Percentiles rank a stretch among this genome's conserved stretches.
phyloP scores from a whole-genome alignment of 208 protist genomes.

The Acanthamoeba royreba region DNA sequence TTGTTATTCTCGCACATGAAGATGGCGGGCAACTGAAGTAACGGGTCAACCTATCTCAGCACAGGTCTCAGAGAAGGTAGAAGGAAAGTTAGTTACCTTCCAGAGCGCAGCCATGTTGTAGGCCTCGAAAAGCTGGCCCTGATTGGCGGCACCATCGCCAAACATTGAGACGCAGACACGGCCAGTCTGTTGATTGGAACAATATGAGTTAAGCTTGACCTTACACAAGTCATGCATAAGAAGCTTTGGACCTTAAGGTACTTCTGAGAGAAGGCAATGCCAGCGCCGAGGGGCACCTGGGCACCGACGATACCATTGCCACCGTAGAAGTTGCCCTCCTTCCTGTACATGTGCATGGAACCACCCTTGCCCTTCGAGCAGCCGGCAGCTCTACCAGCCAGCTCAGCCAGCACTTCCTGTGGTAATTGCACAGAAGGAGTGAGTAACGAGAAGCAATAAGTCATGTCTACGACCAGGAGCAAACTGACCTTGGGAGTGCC shows the following conservation, averaged over 20 bases:
- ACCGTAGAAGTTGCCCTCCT: constrained; percentile 92
- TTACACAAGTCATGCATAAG: neutral
- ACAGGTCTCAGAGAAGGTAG: neutral
- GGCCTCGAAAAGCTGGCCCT: constrained; percentile 96
- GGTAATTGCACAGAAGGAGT: neutral
- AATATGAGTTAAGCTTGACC: neutral
- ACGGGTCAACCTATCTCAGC: neutral
- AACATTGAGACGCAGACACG: constrained; percentile 92
- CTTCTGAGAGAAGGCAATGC: constrained; percentile 88
- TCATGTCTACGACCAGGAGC: constrained; percentile 36
- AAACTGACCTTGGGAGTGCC: constrained; percentile 83
- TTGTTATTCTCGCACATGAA: constrained; percentile 98
- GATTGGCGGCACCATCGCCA: constrained; percentile 97
- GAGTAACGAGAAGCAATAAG: constrained; percentile 73
- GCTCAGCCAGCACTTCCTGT: constrained; percentile 82
- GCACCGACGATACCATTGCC: constrained; percentile 98
- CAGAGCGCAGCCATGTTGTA: constrained; percentile 98
- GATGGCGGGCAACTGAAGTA: constrained; percentile 85
- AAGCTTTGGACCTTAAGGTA: constrained; percentile 64
- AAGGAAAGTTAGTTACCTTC: constrained; percentile 66
- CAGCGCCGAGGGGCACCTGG: constrained; percentile 92
- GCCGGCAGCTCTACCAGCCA: constrained; percentile 85
- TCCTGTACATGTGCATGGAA: constrained; percentile 97
- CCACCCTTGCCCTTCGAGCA: constrained; percentile 94
- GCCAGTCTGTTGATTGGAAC: constrained; percentile 78